Conservation (phyloP, 73 alveolate species). For the Symbiodinium pilosum region DNA sequence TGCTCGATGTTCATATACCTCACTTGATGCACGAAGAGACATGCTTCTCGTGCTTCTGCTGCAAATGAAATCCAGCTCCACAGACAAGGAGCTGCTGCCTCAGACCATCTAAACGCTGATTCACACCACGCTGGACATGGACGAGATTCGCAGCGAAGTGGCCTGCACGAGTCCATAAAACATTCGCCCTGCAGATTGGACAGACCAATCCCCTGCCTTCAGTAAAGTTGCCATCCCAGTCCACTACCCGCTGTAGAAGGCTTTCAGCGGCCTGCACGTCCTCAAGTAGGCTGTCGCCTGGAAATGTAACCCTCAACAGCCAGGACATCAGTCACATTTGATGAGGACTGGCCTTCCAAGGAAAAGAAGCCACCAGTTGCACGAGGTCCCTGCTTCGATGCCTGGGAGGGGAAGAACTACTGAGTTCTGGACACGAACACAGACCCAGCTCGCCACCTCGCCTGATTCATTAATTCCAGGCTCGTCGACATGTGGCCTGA, state of each 20-base stretch:
- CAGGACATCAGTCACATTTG: not conserved
- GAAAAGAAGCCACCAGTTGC: not conserved
- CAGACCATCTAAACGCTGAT: constrained; percentile 47
- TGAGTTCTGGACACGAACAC: not conserved
- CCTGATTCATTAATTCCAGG: constrained; percentile 29
- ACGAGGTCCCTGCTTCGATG: constrained; percentile 13
- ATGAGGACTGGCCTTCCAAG: not conserved
- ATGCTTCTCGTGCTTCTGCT: too few species aligned
- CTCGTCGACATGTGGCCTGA: constrained; percentile 75
- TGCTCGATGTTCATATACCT: not conserved
- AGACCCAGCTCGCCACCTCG: not conserved
- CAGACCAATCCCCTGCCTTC: not conserved
- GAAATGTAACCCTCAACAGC: not conserved
- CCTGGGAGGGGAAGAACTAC: too few species aligned
- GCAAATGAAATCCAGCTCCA: too few species aligned
- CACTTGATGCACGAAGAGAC: not conserved
- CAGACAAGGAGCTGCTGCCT: constrained; percentile 32
- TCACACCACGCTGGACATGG: constrained; percentile 76
- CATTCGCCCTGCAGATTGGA: too few species aligned
- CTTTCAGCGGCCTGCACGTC: constrained; percentile 64
- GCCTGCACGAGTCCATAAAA: not conserved
- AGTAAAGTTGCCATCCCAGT: constrained; percentile 9
- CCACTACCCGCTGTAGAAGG: constrained; percentile 65
- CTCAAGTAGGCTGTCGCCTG: constrained; percentile 28
- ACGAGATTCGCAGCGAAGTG: constrained; percentile 37